A percentile compares a stretch with the other conserved stretches of the same genome.
Evolutionary conservation across 2,329 filamentous ascomycete species (phyloP).

Genomic region (Trichophyton benhamiae): DNA sequence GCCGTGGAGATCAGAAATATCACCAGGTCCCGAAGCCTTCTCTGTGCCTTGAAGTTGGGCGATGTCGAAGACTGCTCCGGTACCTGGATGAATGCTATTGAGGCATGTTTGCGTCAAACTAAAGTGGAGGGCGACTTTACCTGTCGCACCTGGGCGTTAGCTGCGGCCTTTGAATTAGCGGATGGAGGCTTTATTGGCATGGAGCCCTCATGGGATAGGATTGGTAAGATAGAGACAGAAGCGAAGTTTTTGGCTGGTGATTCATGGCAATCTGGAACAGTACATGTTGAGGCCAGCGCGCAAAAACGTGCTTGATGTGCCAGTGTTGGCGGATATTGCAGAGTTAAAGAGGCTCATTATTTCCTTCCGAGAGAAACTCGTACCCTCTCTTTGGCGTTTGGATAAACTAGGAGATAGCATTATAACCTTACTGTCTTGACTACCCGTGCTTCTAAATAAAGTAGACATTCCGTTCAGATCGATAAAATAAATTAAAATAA

Average conservation of each 20-base stretch:
- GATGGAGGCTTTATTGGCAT: conserved; percentile 12
- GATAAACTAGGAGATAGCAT: no score
- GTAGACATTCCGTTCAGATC: no score
- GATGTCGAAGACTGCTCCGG: conserved; percentile 9
- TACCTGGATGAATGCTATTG: conserved; percentile 11
- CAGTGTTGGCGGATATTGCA: no score
- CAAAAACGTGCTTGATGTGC: no score
- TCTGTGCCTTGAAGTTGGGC: conserved; percentile 13
- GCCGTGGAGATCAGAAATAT: conserved; percentile 9
- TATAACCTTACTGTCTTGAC: no score
- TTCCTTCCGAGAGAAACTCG: no score
- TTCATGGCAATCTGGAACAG: background rate
- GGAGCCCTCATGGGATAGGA: conserved; percentile 11
- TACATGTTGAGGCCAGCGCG: no score
- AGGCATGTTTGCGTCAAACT: conserved; percentile 10
- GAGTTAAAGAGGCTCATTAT: no score
- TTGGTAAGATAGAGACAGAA: conserved; percentile 11
- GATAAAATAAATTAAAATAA: no score
- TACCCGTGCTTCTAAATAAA: no score
- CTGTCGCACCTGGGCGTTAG: conserved; percentile 12
- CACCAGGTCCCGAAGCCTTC: conserved; percentile 5
- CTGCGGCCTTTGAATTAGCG: conserved; percentile 12
- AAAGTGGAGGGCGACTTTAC: conserved; percentile 9
- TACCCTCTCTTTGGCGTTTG: no score
- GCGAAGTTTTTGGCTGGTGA: conserved; percentile 4